Evolutionary conservation across 306 rosid species (phyloP).

Genomic region (Rubus parviflorus): DNA sequence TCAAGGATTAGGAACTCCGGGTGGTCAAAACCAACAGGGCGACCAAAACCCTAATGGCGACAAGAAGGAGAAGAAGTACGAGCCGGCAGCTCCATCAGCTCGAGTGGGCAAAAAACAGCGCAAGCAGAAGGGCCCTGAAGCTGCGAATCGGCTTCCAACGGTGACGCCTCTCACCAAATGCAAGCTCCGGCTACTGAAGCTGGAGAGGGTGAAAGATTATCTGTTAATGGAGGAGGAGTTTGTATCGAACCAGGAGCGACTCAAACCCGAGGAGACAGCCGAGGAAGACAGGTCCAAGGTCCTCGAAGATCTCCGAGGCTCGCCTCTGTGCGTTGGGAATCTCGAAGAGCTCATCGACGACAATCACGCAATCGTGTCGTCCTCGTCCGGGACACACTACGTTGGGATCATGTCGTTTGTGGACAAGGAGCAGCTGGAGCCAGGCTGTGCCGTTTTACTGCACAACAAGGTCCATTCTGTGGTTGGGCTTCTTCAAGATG

Average conservation of each 20-base stretch:
- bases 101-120: constrained; percentile 88
- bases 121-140: constrained; percentile 88
- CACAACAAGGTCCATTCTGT: constrained; percentile 94
- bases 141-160: constrained; percentile 69
- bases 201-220: constrained; percentile 85
- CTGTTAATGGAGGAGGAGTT: constrained; percentile 92
- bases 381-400: constrained; percentile 89
- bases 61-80: constrained; percentile 74
- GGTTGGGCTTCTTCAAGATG: constrained; percentile 97
- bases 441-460: constrained; percentile 92
- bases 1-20: constrained; percentile 74
- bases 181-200: constrained; percentile 71
- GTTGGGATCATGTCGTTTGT: constrained; percentile 90
- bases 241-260: constrained; percentile 81
- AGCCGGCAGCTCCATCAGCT: constrained; percentile 85
- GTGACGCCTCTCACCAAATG: constrained; percentile 83
- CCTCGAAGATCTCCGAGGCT: constrained; percentile 76
- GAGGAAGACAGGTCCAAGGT: constrained; percentile 94
- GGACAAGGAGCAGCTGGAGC: constrained; percentile 93
- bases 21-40: constrained; percentile 74
- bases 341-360: constrained; percentile 87
- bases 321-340: constrained; percentile 94
- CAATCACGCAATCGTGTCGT: constrained; percentile 95
- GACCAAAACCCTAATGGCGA: constrained; percentile 69
- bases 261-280: constrained; percentile 76